Conservation (phyloP, 306 rosid species). For the Coriaria nepalensis region DNA sequence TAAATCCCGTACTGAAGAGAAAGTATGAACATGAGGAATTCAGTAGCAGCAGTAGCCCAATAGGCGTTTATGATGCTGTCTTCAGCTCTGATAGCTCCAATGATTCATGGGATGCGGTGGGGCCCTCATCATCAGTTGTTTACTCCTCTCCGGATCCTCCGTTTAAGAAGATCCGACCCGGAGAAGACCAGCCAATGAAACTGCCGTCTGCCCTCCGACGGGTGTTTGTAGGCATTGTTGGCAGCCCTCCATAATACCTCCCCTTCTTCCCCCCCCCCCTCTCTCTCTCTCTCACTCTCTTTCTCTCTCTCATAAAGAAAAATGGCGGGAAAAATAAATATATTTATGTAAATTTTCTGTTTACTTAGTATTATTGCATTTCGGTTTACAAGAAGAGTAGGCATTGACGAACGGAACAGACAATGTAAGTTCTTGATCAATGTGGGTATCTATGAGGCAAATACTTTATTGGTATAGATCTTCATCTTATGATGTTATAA, state of each 20-base stretch:
- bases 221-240: slow-evolving; percentile 43
- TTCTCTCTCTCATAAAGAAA: background rate
- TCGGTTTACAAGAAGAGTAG: slow-evolving; percentile 19
- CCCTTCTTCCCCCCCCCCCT: background rate
- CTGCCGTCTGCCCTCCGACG: slow-evolving; percentile 36
- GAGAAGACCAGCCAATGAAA: slow-evolving; percentile 44
- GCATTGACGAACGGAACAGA: slow-evolving; percentile 30
- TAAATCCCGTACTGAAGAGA: background rate
- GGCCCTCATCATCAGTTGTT: slow-evolving; percentile 26
- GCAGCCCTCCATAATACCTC: slow-evolving; percentile 34
- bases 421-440: slow-evolving; percentile 20
- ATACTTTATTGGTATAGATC: slow-evolving; percentile 39
- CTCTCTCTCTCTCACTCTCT: background rate
- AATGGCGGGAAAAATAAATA: background rate
- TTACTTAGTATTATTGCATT: too few species aligned
- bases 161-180: slow-evolving; percentile 55
- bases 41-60: slow-evolving; percentile 45
- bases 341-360: slow-evolving; percentile 11
- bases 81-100: slow-evolving; percentile 62
- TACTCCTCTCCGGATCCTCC: slow-evolving; percentile 34
- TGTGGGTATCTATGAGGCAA: background rate
- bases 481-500: slow-evolving; percentile 29
- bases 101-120: slow-evolving; percentile 59
- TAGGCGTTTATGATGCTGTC: slow-evolving; percentile 60
- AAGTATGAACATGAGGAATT: slow-evolving; percentile 48